Evolutionary conservation across 345 rosid genomes (phyloP).

Genomic region (Eucalyptus victrix): DNA sequence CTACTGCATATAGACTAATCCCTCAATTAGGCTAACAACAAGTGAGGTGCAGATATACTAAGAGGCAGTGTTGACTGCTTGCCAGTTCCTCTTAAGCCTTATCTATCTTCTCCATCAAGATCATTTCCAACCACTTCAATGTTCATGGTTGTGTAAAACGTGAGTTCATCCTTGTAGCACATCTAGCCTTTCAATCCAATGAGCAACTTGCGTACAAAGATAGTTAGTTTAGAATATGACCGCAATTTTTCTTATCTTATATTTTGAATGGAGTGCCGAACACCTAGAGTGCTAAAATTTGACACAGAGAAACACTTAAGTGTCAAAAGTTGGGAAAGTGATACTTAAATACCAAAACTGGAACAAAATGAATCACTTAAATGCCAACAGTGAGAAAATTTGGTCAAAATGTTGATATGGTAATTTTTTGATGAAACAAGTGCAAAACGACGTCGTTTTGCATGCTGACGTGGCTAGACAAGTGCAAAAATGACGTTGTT

Average conservation of each 20-base stretch:
- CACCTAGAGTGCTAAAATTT: no score
- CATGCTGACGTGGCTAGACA: fast-evolving
- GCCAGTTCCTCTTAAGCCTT: not conserved
- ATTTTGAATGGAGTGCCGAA: not conserved
- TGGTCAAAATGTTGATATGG: fast-evolving
- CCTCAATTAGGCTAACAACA: not conserved
- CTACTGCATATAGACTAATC: not conserved
- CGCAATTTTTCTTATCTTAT: no score
- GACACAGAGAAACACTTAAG: fast-evolving
- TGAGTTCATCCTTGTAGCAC: not conserved
- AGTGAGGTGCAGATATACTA: not conserved
- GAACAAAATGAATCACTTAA: no score
- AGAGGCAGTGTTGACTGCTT: not conserved
- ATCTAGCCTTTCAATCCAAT: not conserved
- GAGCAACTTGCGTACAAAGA: not conserved
- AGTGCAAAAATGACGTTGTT: no score
- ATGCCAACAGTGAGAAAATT: fast-evolving
- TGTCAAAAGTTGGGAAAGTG: no score
- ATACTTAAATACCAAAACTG: no score
- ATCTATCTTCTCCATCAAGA: not conserved
- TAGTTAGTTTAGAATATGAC: no score
- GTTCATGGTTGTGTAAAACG: not conserved
- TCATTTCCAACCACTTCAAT: not conserved
- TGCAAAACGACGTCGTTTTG: no score
- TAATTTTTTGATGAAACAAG: fast-evolving